These are phyloP conservation scores for Aspergillus sclerotiicarbonarius DNA, from an alignment of 495 filamentous ascomycete species.

Conservation along the genomic window DNA sequence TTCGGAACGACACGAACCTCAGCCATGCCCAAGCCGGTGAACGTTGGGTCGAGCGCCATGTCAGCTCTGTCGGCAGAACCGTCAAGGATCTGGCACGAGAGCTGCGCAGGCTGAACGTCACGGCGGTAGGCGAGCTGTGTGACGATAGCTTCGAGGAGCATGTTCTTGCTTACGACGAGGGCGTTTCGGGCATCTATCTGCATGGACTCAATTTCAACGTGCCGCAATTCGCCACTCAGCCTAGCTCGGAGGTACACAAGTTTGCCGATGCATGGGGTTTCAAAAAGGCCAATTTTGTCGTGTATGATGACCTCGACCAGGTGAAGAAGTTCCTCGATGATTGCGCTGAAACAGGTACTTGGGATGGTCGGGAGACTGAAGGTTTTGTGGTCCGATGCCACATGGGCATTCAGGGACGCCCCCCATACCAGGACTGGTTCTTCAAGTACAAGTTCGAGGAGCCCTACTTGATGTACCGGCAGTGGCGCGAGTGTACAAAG, in stretches of 20 bases:
- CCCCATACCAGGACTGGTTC: slow-evolving; percentile 81
- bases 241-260: slow-evolving; percentile 71
- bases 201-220: slow-evolving; percentile 95
- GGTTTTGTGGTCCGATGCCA: slow-evolving; percentile 95
- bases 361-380: slow-evolving; percentile 88
- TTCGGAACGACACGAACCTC: slow-evolving; percentile 59
- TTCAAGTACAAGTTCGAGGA: slow-evolving; percentile 99
- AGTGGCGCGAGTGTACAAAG: slow-evolving; percentile 98
- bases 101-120: slow-evolving; percentile 77
- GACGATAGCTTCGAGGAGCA: slow-evolving; percentile 97
- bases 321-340: slow-evolving; percentile 79
- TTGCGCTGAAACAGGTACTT: slow-evolving; percentile 80
- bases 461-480: slow-evolving; percentile 95
- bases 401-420: slow-evolving; percentile 47
- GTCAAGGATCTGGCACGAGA: slow-evolving; percentile 71
- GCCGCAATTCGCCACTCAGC: slow-evolving; percentile 82
- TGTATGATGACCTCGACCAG: slow-evolving; percentile 67
- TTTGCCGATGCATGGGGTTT: slow-evolving; percentile 96
- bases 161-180: slow-evolving; percentile 83
- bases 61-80: slow-evolving; percentile 70
- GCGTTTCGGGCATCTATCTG: slow-evolving; percentile 85
- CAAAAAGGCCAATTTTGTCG: slow-evolving; percentile 77
- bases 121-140: slow-evolving; percentile 93
- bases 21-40: slow-evolving; percentile 89
- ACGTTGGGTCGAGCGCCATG: slow-evolving; percentile 77